Evolutionary conservation across 345 rosid genomes (phyloP), one percentile per base, ranked within the genome.

Genomic region (Streptanthus diversifolius): DNA sequence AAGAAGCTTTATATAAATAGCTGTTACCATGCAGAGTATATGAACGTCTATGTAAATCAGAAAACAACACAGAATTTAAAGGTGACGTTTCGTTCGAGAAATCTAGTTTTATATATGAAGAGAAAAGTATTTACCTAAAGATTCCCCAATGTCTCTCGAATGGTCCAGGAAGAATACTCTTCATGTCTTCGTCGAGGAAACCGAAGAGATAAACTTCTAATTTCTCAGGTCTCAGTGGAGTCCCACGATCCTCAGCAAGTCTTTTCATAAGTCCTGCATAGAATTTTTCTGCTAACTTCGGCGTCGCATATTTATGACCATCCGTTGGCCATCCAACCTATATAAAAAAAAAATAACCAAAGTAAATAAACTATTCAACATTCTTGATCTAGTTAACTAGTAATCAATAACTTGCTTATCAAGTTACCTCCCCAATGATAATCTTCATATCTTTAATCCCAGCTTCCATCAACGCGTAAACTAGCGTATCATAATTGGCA

Each of bases 91-190:
- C 17, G 1, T 33, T 32, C 37, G 54, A 73, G 39, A 63, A 72
- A 56, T 13, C 11, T 64, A 33, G 18, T 56, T 33, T 63, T 10
- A 1, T 12, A 63, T 8, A 45, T 3, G 13, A 22, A 53, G 30
- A 48, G 15, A 49, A 3, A 30, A 36, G 22, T 53, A 14, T 12
- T 32, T 49, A 21, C 80, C 76, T 48, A 43, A 87, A 95, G 13
- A 95, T 84, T 15, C 98, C 99, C 97, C 99, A 95, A 43, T 90
- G 96, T 73, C 98, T 77, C 80, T 95, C 97, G 51, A 95, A 95
- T 1, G 25, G 8, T 4, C 97, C 99, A 0, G 96, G 98, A 1
- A n/a, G 71, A 19, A 87, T 70, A 68, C 96, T 92, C 74, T 95
- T 95, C 76, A 39, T 30, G 77, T 95, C 83, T 72, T 95, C 99